Evolutionary conservation across 2,329 filamentous ascomycete genomes (phyloP).

Genomic region (Pseudomassariella vexata): DNA sequence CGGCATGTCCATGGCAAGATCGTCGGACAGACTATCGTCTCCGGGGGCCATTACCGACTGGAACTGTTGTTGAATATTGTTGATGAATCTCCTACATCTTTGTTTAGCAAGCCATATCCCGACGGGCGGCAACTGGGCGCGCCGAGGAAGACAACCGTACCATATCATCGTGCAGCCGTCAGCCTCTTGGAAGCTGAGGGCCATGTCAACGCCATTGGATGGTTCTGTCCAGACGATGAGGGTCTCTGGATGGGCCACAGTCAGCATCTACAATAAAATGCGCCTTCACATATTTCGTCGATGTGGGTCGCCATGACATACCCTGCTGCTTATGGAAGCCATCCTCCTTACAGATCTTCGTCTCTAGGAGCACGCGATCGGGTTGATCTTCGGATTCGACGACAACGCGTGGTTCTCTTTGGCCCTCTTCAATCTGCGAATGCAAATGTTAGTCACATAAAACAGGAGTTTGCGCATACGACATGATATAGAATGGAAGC

Average conservation of each 20-base stretch:
- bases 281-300: slow-evolving; percentile 8
- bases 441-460: slow-evolving; percentile 5
- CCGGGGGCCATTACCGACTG: slow-evolving; percentile 55
- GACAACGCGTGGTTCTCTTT: slow-evolving; percentile 80
- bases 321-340: slow-evolving; percentile 98
- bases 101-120: neutral
- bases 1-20: slow-evolving; percentile 67
- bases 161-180: slow-evolving; percentile 92
- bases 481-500: too few relatives aligned
- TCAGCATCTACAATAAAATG: slow-evolving; percentile 21
- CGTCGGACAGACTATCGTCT: slow-evolving; percentile 88
- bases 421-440: slow-evolving; percentile 50
- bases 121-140: slow-evolving; percentile 2
- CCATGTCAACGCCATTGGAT: slow-evolving; percentile 84
- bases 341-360: slow-evolving; percentile 87
- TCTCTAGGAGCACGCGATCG: slow-evolving; percentile 77
- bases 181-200: slow-evolving; percentile 93
- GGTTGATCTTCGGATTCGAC: slow-evolving; percentile 94
- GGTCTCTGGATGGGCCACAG: slow-evolving; percentile 61
- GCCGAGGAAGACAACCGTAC: slow-evolving; percentile 41
- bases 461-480: slow-evolving; percentile 10
- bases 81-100: slow-evolving; percentile 78
- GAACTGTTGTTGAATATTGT: slow-evolving; percentile 73
- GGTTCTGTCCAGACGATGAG: slow-evolving; percentile 97
- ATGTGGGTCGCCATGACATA: slow-evolving; percentile 30